Evolutionary conservation across 768 basidiomycete species (phyloP).

Genomic region (Paxillus involutus): DNA sequence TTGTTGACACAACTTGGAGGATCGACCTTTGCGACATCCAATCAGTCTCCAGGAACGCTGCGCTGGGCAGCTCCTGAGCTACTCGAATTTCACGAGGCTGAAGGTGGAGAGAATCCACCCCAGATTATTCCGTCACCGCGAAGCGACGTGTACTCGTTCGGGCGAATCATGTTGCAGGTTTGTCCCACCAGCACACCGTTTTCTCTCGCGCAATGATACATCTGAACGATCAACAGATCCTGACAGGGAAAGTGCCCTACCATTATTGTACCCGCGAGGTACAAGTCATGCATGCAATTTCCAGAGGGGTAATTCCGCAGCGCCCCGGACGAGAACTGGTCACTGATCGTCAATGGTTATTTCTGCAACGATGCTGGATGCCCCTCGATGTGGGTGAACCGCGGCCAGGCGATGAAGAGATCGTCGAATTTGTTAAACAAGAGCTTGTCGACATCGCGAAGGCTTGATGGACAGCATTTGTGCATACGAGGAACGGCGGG

Average conservation of each 20-base stretch:
- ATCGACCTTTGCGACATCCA: slow-evolving; percentile 31
- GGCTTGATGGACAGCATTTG: too few relatives aligned
- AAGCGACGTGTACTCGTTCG: slow-evolving; percentile 36
- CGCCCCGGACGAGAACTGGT: not conserved
- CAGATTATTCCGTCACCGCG: not conserved
- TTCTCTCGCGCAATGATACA: too few relatives aligned
- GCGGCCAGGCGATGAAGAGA: slow-evolving; percentile 29
- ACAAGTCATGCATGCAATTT: slow-evolving; percentile 2
- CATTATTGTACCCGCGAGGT: slow-evolving; percentile 2
- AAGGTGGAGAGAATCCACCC: not conserved
- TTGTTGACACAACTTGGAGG: slow-evolving; percentile 35
- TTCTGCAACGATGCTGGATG: slow-evolving; percentile 4
- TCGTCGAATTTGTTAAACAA: slow-evolving; percentile 5
- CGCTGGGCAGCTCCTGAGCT: slow-evolving; percentile 44
- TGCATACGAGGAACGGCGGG: too few relatives aligned
- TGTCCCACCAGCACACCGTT: too few relatives aligned
- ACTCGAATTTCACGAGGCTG: slow-evolving; percentile 12
- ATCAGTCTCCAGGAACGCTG: slow-evolving; percentile 31
- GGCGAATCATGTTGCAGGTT: not conserved
- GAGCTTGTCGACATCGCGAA: not conserved
- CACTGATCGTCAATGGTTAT: not conserved
- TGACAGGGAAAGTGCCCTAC: slow-evolving; percentile 4
- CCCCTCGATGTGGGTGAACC: slow-evolving; percentile 21
- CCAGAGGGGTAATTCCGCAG: not conserved
- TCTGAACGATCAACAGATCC: not conserved